Conservation (phyloP, 164 flowering plant genomes). For the Vitis amurensis region DNA sequence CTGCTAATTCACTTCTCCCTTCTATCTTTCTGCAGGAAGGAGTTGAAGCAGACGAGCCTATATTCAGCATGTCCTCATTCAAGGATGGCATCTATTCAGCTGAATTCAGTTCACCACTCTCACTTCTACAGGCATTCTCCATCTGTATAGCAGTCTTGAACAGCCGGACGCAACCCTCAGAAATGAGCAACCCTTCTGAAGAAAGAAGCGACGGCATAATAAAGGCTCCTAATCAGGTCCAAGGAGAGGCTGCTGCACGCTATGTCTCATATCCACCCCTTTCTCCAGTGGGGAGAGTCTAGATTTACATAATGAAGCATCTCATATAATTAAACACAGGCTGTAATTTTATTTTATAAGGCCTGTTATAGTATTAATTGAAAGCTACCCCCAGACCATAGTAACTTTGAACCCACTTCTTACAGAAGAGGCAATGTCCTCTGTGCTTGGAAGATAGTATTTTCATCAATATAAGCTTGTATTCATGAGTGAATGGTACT, state of each 20-base stretch:
- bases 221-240: constrained; percentile 5
- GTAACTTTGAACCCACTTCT: neutral
- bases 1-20: neutral
- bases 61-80: constrained; percentile 32
- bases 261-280: constrained; percentile 37
- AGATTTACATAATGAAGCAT: constrained; percentile 2
- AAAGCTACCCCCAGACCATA: too few species aligned
- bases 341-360: too few species aligned
- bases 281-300: constrained; percentile 41
- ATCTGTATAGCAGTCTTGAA: constrained; percentile 37
- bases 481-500: constrained; percentile 8
- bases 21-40: constrained; percentile 24
- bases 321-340: neutral
- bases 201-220: constrained; percentile 15
- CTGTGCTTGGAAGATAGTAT: neutral
- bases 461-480: constrained; percentile 17
- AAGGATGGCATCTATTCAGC: constrained; percentile 39
- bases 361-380: too few species aligned
- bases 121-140: constrained; percentile 46
- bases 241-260: constrained; percentile 22
- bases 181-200: constrained; percentile 13
- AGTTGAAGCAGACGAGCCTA: constrained; percentile 23
- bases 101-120: constrained; percentile 36
- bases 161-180: constrained; percentile 14
- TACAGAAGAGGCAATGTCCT: constrained; percentile 2